Base-by-base conservation (phyloP, 768 basidiomycete genomes). In the Coprinellus aureogranulatus region DNA sequence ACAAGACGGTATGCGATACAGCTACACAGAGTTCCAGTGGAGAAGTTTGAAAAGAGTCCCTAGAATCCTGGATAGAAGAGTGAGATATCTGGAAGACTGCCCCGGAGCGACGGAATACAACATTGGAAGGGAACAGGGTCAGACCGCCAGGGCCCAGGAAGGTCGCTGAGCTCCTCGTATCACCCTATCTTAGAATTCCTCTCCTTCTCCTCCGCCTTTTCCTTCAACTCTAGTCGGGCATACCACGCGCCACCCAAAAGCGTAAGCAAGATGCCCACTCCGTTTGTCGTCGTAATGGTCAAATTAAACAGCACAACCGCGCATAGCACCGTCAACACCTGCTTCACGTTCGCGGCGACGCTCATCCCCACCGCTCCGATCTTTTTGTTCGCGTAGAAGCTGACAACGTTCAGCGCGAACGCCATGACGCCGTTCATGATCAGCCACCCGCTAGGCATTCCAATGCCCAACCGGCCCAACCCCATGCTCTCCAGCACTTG, bases 301-400 rank as follows among this genome's bases (percentile, higher is more conserved):
- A 98, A 73, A 68, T 94, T 73, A 70, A 98, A 99, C 25, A 98
- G 79, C 37, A 79, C 62, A 4, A 98, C 92, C 0, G 93, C 91
- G 44, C 88, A 84, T 10, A 93, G 76, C 57, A 97, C 86, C 2
- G 94, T 96, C 65, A 97, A 69, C 10, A 94, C 95, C 67, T 97
- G 95, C 72, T 98, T 98, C 50, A 96, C 87, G 70, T 94, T 94
- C 53, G 86, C 91, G 59, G 92, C 91, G 47, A 96, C 93, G 10
- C 89, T 92, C 90, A 95, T 96, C 47, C 88, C 89, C 61, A 96
- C 68, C 12, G 94, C 87, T 2, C 94, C 94, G 0, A 92, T 87
- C 67, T 89, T 87, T 71, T 88, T 88, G 74, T 98, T 99, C n/a
- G 97, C 92, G 40, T 90, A 91, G 67, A 99, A 97, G 68, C 89